Percentiles rank a stretch among this genome's conserved stretches.
phyloP scores from a whole-genome alignment of 768 basidiomycete genomes.

The Amanita muscaria region DNA sequence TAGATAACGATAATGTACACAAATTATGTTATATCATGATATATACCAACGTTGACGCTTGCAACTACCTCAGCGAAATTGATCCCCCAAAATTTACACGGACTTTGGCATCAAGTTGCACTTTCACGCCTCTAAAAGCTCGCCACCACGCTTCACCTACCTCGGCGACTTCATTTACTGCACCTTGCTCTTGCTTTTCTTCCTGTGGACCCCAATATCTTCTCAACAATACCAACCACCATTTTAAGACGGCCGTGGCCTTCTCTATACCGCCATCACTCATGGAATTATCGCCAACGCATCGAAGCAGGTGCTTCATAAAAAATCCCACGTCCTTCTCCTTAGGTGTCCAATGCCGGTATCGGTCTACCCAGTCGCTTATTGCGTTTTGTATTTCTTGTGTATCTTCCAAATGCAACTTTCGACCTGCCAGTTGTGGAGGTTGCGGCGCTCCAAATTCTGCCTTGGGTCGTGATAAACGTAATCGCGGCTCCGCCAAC shows the following conservation, averaged over 20 bases:
- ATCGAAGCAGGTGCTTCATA: conserved; percentile 59
- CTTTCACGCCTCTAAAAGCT: conserved; percentile 63
- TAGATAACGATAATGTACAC: background rate
- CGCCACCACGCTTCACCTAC: conserved; percentile 78
- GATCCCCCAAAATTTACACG: conserved; percentile 66
- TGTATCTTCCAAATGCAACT: conserved; percentile 51
- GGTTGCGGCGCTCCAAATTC: conserved; percentile 37
- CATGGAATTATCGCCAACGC: conserved; percentile 46
- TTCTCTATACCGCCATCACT: conserved; percentile 58
- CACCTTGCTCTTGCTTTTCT: conserved; percentile 27
- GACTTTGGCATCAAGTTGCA: conserved; percentile 53
- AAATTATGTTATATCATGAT: too few relatives aligned
- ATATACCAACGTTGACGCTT: background rate
- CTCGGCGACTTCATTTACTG: conserved; percentile 25
- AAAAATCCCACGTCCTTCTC: conserved; percentile 70
- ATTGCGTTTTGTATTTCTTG: conserved; percentile 68
- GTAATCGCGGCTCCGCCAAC: conserved; percentile 31
- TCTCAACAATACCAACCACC: conserved; percentile 72
- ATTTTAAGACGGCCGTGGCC: conserved; percentile 64
- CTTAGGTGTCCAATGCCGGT: conserved; percentile 55
- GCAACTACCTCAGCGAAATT: conserved; percentile 45
- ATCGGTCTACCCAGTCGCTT: conserved; percentile 66
- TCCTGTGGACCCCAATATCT: conserved; percentile 56
- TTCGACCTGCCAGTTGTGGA: conserved; percentile 50
- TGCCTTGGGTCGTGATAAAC: conserved; percentile 50